These are phyloP conservation scores for Thermoascus crustaceus DNA, from an alignment of 2,329 filamentous ascomycete genomes.

Conservation along the genomic window DNA sequence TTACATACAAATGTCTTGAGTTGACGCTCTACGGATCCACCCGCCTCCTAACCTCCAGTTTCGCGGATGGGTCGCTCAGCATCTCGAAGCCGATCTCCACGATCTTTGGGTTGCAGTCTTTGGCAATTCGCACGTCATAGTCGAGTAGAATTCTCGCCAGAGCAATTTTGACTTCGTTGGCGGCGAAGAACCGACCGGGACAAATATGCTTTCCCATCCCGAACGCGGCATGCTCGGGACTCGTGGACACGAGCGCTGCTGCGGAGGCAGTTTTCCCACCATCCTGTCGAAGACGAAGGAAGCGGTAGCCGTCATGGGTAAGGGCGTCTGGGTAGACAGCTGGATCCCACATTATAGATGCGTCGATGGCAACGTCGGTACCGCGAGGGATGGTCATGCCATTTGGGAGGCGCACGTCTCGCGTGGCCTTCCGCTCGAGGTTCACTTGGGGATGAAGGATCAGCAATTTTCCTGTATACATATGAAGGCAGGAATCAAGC, in stretches of 20 bases:
- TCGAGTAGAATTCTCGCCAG: slow-evolving; percentile 24
- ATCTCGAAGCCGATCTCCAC: too few relatives aligned
- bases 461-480: background rate
- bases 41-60: too few relatives aligned
- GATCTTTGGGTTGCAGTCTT: too few relatives aligned
- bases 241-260: slow-evolving; percentile 8
- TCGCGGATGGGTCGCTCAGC: too few relatives aligned
- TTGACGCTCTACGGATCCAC: too few relatives aligned
- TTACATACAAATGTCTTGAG: too few relatives aligned
- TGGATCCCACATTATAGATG: slow-evolving; percentile 9
- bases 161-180: slow-evolving; percentile 25
- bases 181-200: slow-evolving; percentile 28
- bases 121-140: too few relatives aligned
- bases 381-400: slow-evolving; percentile 12
- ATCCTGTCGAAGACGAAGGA: slow-evolving; percentile 8
- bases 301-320: slow-evolving; percentile 12
- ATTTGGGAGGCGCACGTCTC: slow-evolving; percentile 10
- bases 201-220: slow-evolving; percentile 25
- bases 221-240: slow-evolving; percentile 15
- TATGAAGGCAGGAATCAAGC: background rate
- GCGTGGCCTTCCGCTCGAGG: slow-evolving; percentile 7
- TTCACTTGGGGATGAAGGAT: slow-evolving; percentile 6
- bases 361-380: slow-evolving; percentile 9
- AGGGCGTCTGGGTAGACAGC: slow-evolving; percentile 10
- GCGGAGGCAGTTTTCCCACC: slow-evolving; percentile 5